phyloP scores from a whole-genome alignment of 2,329 filamentous ascomycete genomes.

The Sporothrix brasiliensis region DNA sequence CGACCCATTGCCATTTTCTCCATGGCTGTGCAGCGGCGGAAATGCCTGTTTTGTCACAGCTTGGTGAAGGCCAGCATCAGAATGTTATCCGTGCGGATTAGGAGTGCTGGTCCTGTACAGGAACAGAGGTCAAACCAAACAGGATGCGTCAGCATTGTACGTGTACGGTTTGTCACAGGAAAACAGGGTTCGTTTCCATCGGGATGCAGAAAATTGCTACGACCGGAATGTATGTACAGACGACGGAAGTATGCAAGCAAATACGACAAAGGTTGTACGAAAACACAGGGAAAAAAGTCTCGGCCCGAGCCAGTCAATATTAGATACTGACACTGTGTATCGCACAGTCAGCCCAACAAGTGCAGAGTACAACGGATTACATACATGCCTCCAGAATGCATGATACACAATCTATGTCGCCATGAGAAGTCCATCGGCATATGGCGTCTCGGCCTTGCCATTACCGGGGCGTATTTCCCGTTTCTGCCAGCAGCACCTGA shows the following conservation, averaged over 20 bases:
- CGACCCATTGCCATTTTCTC: slow-evolving; percentile 9
- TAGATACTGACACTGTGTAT: too few relatives aligned
- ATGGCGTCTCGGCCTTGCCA: background rate
- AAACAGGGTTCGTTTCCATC: too few relatives aligned
- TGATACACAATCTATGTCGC: background rate
- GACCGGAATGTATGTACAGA: too few relatives aligned
- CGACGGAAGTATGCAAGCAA: too few relatives aligned
- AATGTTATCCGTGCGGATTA: background rate
- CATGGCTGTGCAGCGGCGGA: slow-evolving; percentile 27
- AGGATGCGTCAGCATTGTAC: too few relatives aligned
- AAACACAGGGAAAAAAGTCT: too few relatives aligned
- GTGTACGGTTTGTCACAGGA: too few relatives aligned
- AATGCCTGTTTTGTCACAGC: slow-evolving; percentile 29
- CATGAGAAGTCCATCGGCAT: background rate
- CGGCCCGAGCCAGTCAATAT: too few relatives aligned
- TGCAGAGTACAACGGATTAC: background rate
- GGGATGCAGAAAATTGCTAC: too few relatives aligned
- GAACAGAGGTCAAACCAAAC: background rate
- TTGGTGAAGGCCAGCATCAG: slow-evolving; percentile 12
- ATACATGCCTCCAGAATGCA: background rate
- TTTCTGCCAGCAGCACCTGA: background rate
- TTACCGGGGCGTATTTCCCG: background rate
- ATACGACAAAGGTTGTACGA: too few relatives aligned
- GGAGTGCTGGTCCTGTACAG: background rate
- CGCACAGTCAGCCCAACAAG: too few relatives aligned